Evolutionary conservation across 2,329 filamentous ascomycete species (phyloP).

Genomic region (Cytospora paraplurivora): DNA sequence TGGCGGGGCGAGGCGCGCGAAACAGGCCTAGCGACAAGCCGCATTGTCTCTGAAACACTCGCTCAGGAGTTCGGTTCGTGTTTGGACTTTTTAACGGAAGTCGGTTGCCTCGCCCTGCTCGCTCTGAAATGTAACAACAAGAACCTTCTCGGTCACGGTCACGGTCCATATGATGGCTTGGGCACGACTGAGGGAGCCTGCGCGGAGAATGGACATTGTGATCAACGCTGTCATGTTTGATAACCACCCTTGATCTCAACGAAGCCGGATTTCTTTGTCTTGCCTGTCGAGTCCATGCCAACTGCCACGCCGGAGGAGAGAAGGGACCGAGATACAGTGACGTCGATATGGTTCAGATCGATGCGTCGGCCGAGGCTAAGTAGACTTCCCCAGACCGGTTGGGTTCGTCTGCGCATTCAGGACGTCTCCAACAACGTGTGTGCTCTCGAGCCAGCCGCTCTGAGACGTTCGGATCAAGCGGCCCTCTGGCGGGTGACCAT

Average conservation of each 20-base stretch:
- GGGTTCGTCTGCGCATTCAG: no score
- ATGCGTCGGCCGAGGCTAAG: no score
- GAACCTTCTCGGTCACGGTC: not conserved
- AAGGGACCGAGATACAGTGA: conserved; percentile 11
- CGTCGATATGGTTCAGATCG: conserved; percentile 5
- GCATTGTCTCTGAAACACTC: not conserved
- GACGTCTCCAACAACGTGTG: no score
- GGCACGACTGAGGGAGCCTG: conserved; percentile 12
- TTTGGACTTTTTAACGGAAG: not conserved
- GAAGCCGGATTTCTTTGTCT: not conserved
- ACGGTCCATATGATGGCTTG: not conserved
- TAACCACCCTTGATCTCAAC: conserved; percentile 2
- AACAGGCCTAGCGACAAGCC: not conserved
- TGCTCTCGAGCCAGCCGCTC: conserved; percentile 9
- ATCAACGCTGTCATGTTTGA: conserved; percentile 17
- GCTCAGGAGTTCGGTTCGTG: not conserved
- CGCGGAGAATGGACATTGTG: conserved; percentile 3
- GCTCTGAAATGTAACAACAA: not conserved
- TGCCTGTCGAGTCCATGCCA: conserved; percentile 11
- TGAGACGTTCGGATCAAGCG: not conserved
- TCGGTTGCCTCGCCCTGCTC: not conserved
- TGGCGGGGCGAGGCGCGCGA: not conserved
- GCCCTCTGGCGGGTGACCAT: not conserved
- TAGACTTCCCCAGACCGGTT: no score
- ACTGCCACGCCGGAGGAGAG: conserved; percentile 9